Percentiles rank a stretch among this genome's conserved stretches.
Conservation (phyloP, 129 eudicot genomes). For the Artemisia tridentata region DNA sequence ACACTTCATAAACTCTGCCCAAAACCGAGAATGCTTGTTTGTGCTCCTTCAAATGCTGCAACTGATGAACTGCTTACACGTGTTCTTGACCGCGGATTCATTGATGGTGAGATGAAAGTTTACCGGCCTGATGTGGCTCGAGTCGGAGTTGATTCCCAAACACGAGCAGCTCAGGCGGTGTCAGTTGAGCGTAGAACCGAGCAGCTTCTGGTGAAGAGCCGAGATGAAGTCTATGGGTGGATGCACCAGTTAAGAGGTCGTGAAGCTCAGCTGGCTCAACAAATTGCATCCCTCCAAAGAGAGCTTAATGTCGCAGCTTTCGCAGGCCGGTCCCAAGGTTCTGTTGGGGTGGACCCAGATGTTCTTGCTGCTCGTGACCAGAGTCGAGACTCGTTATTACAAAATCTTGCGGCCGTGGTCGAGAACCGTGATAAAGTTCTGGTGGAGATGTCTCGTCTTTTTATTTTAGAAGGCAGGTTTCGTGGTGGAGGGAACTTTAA, state of each 20-base stretch:
- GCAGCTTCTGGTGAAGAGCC: conserved; percentile 65
- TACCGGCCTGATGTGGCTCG: conserved; percentile 98
- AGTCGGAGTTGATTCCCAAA: conserved; percentile 97
- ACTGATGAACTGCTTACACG: conserved; percentile 94
- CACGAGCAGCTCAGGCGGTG: conserved; percentile 97
- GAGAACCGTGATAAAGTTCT: conserved; percentile 82
- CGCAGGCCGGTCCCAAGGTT: conserved; percentile 86
- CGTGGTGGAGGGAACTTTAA: conserved; percentile 72
- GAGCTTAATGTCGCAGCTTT: conserved; percentile 73
- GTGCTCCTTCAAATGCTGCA: conserved; percentile 99
- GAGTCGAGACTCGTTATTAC: conserved; percentile 77
- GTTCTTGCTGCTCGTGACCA: conserved; percentile 90
- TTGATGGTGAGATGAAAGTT: conserved; percentile 97
- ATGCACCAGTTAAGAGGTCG: conserved; percentile 79
- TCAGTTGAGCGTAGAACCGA: conserved; percentile 98
- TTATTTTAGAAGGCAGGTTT: conserved; percentile 75
- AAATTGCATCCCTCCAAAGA: conserved; percentile 71
- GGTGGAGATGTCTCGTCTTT: conserved; percentile 89
- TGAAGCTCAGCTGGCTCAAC: conserved; percentile 81
- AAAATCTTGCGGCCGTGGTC: conserved; percentile 93
- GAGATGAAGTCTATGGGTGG: conserved; percentile 83
- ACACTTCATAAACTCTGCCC: conserved; percentile 97
- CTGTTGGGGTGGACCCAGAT: conserved; percentile 98
- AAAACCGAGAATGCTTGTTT: conserved; percentile 96
- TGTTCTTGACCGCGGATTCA: conserved; percentile 96